A percentile compares a stretch with the other conserved stretches of the same genome.
Evolutionary conservation across 768 basidiomycete genomes (phyloP).

Genomic region (Lenzites betulinus): DNA sequence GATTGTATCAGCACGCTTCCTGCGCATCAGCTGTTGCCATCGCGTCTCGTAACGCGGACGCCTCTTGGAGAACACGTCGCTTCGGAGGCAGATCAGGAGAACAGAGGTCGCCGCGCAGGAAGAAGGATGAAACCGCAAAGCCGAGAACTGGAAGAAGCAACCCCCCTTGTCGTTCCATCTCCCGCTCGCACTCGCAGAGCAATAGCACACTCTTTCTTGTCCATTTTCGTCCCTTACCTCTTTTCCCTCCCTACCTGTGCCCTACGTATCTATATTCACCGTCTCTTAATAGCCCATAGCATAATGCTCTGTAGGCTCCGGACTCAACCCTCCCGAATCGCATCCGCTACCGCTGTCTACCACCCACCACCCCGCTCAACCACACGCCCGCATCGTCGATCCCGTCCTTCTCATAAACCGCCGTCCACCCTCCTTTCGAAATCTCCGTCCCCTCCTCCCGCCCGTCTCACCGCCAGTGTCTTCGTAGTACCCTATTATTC

Average conservation of each 20-base stretch:
- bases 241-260: neutral
- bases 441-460: neutral
- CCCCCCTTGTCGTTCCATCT: neutral
- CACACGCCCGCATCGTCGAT: neutral
- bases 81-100: too few species aligned
- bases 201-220: slow-evolving; percentile 15
- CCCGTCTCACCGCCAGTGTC: neutral
- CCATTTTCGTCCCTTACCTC: neutral
- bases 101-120: neutral
- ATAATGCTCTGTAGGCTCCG: neutral
- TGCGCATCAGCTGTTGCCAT: too few species aligned
- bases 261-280: neutral
- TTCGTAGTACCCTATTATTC: slow-evolving; percentile 1
- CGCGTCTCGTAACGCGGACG: too few species aligned
- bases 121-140: neutral
- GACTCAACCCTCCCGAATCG: neutral
- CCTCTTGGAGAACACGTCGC: too few species aligned
- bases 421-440: neutral
- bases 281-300: slow-evolving; percentile 10
- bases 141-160: neutral
- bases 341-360: neutral
- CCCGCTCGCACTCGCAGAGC: neutral
- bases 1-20: too few species aligned
- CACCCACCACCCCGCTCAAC: neutral
- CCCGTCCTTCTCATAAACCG: neutral